These are phyloP conservation scores for Suillus plorans DNA, from an alignment of 768 basidiomycete species.

Conservation along the genomic window DNA sequence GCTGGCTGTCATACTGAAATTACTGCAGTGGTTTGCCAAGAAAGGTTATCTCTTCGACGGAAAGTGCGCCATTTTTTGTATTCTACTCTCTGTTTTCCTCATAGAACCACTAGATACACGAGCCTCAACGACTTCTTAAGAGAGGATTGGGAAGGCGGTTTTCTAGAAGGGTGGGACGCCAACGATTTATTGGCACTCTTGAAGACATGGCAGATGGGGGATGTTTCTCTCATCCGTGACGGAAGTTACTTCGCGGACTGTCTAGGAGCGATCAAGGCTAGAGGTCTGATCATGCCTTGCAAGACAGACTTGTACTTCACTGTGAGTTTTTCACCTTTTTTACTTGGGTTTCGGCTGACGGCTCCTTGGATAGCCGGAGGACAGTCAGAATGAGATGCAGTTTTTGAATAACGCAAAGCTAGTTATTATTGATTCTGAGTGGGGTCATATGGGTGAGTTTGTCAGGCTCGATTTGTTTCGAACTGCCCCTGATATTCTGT, in stretches of 20 bases:
- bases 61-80: slow-evolving; percentile 26
- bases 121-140: slow-evolving; percentile 49
- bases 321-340: slow-evolving; percentile 24
- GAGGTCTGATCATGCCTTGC: slow-evolving; percentile 56
- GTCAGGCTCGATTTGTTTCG: background rate
- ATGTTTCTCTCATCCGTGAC: slow-evolving; percentile 45
- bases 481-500: background rate
- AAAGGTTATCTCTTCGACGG: slow-evolving; percentile 44
- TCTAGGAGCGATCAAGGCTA: slow-evolving; percentile 46
- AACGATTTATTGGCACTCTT: slow-evolving; percentile 52
- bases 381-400: slow-evolving; percentile 46
- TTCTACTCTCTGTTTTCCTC: slow-evolving; percentile 1
- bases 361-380: slow-evolving; percentile 47
- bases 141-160: slow-evolving; percentile 50
- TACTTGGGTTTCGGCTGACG: background rate
- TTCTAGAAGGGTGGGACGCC: slow-evolving; percentile 50
- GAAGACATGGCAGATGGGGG: slow-evolving; percentile 49
- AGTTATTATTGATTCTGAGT: slow-evolving; percentile 51
- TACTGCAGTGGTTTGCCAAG: slow-evolving; percentile 52
- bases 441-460: slow-evolving; percentile 55
- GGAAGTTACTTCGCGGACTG: slow-evolving; percentile 41
- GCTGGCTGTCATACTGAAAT: background rate
- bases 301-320: slow-evolving; percentile 62
- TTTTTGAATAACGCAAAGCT: slow-evolving; percentile 42
- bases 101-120: slow-evolving; percentile 35